These are phyloP conservation scores for Trematosphaeria pertusa DNA, from an alignment of 2,329 filamentous ascomycete genomes.

Conservation along the genomic window DNA sequence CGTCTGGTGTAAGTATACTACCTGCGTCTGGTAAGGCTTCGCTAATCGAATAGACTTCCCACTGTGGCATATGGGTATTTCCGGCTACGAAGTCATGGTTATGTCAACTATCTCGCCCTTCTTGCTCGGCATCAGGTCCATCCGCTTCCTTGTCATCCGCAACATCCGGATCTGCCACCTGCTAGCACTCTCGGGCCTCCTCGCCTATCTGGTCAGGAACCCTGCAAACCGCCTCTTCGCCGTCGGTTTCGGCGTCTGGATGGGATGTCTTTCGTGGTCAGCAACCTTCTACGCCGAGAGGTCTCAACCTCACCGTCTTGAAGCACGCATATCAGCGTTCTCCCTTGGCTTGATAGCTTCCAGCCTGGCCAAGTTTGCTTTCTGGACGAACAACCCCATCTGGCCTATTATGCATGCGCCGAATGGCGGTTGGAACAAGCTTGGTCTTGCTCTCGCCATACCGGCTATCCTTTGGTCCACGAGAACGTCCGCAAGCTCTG, in stretches of 20 bases:
- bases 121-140: constrained; percentile 72
- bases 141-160: constrained; percentile 72
- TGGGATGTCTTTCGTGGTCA: constrained; percentile 83
- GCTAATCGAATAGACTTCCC: constrained; percentile 74
- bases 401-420: constrained; percentile 92
- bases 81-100: constrained; percentile 89
- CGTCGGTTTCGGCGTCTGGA: constrained; percentile 79
- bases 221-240: constrained; percentile 80
- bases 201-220: constrained; percentile 77
- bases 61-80: constrained; percentile 98
- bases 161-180: constrained; percentile 77
- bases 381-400: constrained; percentile 92
- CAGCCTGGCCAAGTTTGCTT: constrained; percentile 89
- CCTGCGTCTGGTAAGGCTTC: not conserved
- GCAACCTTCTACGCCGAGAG: constrained; percentile 82
- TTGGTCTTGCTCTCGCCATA: constrained; percentile 77
- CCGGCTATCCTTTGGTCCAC: constrained; percentile 79
- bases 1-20: constrained; percentile 81
- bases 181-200: constrained; percentile 76
- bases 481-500: constrained; percentile 62
- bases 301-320: constrained; percentile 74
- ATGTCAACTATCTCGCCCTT: constrained; percentile 84
- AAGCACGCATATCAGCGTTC: constrained; percentile 83
- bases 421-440: constrained; percentile 93
- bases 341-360: constrained; percentile 83